Conservation (phyloP, 2,329 filamentous ascomycete genomes). For the Botrytis tulipae region DNA sequence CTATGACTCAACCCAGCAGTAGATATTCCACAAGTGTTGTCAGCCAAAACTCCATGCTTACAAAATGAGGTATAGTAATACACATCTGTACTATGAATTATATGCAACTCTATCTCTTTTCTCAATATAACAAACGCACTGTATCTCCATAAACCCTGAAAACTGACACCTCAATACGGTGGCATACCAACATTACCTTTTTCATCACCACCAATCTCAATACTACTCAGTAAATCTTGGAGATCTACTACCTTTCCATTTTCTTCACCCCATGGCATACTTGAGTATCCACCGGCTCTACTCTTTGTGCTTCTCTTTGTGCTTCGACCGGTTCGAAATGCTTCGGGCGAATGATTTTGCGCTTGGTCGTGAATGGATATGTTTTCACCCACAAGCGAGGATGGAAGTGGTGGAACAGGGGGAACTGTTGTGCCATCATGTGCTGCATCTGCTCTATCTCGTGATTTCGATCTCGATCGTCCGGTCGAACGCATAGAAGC, state of each 20-base stretch:
- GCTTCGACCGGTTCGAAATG: conserved; percentile 22
- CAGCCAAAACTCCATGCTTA: conserved; percentile 16
- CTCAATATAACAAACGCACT: background rate
- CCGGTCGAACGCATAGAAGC: conserved; percentile 33
- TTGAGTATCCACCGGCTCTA: conserved; percentile 24
- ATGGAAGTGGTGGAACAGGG: conserved; percentile 37
- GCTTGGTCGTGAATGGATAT: conserved; percentile 32
- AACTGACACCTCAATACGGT: conserved; percentile 33
- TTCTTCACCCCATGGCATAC: conserved; percentile 33
- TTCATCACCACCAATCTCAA: conserved; percentile 31
- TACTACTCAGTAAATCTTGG: conserved; percentile 36
- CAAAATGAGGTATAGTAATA: conserved; percentile 16
- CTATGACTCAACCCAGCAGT: background rate
- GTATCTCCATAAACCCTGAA: background rate
- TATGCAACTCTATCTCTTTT: conserved; percentile 16
- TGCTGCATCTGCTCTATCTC: conserved; percentile 30
- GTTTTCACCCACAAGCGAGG: conserved; percentile 28
- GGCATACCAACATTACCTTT: conserved; percentile 34
- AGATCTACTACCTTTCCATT: conserved; percentile 29
- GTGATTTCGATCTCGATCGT: conserved; percentile 36
- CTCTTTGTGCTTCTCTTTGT: conserved; percentile 28
- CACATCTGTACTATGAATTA: conserved; percentile 10
- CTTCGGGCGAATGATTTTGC: conserved; percentile 27
- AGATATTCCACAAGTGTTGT: background rate
- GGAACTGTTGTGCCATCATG: conserved; percentile 34